These are phyloP conservation scores for Aristolochia fimbriata DNA, from an alignment of 164 flowering plant genomes.

Conservation along the genomic window DNA sequence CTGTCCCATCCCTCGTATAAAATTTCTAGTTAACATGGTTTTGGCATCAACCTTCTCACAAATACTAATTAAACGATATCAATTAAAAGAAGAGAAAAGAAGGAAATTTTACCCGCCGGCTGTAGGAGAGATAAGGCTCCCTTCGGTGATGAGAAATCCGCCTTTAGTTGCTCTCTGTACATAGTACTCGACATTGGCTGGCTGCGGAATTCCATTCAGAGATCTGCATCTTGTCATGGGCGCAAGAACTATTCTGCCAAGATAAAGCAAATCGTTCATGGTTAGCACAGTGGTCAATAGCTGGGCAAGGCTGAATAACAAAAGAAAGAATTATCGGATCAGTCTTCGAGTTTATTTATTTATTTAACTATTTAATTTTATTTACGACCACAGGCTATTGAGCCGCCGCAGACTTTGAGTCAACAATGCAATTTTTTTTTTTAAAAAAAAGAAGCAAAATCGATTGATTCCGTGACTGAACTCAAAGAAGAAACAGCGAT, in stretches of 20 bases:
- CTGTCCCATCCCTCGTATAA: too few species aligned
- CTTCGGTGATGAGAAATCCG: constrained; percentile 38
- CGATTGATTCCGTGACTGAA: background rate
- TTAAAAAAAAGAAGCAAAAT: background rate
- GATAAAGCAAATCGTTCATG: background rate
- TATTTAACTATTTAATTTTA: too few species aligned
- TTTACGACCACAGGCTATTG: too few species aligned
- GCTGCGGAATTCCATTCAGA: constrained; percentile 22
- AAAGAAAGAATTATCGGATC: background rate
- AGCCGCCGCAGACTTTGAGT: too few species aligned
- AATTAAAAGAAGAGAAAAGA: background rate
- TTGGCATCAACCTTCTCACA: too few species aligned
- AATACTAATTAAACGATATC: background rate
- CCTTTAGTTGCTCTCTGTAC: constrained; percentile 32
- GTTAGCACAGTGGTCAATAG: too few species aligned
- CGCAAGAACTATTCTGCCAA: constrained; percentile 34
- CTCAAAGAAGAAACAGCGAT: background rate
- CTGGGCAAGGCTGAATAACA: background rate
- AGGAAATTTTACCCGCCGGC: constrained; percentile 50
- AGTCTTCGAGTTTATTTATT: too few species aligned
- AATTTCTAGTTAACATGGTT: too few species aligned
- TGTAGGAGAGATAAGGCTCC: constrained; percentile 26
- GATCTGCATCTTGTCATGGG: constrained; percentile 45
- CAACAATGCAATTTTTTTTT: too few species aligned
- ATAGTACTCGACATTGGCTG: constrained; percentile 29